Evolutionary conservation across 352 stramenopile species (phyloP), one percentile per base, ranked within the genome.

Genomic region (Phytophthora hibernalis): DNA sequence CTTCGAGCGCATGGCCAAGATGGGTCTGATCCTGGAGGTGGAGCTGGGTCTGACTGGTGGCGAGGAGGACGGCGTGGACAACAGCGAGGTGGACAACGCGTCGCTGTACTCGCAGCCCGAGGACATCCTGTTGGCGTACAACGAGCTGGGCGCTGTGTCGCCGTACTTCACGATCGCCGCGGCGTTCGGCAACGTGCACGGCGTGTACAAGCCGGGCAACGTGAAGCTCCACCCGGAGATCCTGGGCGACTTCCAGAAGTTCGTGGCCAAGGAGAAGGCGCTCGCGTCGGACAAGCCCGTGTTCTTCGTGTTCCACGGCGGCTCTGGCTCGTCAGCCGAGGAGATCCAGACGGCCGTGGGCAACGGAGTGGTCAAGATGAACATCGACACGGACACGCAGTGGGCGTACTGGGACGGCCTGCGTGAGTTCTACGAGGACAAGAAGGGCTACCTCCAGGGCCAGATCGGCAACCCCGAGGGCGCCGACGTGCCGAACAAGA

Each of bases 361-460:
- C 74, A 97, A 97, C 63, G 97, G 97, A 74, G 96, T 99, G 47
- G 94, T 99, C 68, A 99, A 99, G 92, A 99, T 99, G 97, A 99
- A 99, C 93, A 98, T 99, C 76, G 97, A 99, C 87, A 99, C 97
- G 66, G 97, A 99, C 83, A 99, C 96, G 62, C 97, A 99, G 89
- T 99, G 97, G 97, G 92, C 95, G 52, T 99, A 98, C 95, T 99
- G 97, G 97, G 93, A 99, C 77, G 97, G 97, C 72, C 89, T 99
- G 97, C 93, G 98, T 91, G 89, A 93, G 73, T 99, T 98, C 76
- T 98, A 99, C 83, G 86, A 95, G 67, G 91, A 93, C 60, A 98
- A 99, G 89, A 97, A 98, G 84, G 96, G 92, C 63, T 99, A 98
- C 86, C 76, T 99, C 30, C 97, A 99, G 77, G 88, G 80, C 80